Evolutionary conservation across 768 basidiomycete species (phyloP), one percentile per base, ranked within the genome.

Genomic region (Hemileccinum impolitum): DNA sequence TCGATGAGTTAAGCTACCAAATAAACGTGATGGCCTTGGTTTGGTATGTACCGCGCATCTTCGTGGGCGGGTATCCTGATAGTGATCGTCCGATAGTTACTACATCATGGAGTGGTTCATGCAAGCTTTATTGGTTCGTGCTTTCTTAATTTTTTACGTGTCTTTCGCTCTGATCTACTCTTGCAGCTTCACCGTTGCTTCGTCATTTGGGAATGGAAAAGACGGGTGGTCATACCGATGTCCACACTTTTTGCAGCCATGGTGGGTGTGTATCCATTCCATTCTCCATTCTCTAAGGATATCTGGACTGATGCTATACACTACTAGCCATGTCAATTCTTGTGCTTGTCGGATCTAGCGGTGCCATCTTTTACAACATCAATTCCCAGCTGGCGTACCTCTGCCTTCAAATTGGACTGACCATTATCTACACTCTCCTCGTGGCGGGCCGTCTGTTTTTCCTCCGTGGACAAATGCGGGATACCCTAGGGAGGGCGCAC

Each of bases 91-190:
- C 34, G 11, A 1, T 30, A 65, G 65, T 32, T 67, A 64, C 49
- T 57, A 52, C 19, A 17, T 67, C 18, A 56, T 64, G 53, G 62
- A 60, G 34, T 69, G 69, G 65, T 21, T 69, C 26, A 58, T 65
- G 61, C 63, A 65, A 50, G 46, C 21, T 0, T 35, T 60, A 26
- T 41, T 65, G 39, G 63, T 64, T 17, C 31, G 51, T 44, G 31
- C 25, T 18, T 6, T 26, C 4, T 19, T 23, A 4, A 9, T 3
- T 17, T 43, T 1, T 9, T 21, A 2, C 8, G 1, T 15, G 13
- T 25, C 25, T 21, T 28, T 47, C 31, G 14, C 36, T 21, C 42
- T 43, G 25, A 52, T 26, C 30, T 40, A 13, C 6, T 2, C 21
- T 11, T 3, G 15, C 28, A 59, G 57, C 53, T 58, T n/a, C 25